Evolutionary conservation across 208 protist species (phyloP), one percentile per base, ranked within the genome.

Genomic region (Leishmania aethiopica): DNA sequence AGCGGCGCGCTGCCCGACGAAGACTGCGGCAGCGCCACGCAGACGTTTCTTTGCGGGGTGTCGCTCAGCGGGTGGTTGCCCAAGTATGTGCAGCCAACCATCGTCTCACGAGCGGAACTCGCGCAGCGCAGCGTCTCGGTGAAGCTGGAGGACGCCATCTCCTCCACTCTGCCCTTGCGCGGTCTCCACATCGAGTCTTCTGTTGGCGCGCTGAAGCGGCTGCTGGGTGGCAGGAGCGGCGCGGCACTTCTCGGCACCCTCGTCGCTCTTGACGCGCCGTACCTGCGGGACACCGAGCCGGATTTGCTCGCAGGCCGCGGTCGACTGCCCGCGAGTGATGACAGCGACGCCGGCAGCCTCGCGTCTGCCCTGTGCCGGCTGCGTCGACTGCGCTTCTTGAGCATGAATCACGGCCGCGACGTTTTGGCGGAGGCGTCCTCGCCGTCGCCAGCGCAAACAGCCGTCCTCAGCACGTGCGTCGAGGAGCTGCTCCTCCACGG

Each of bases 1-100:
- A n/a, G 66, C 66, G 66, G 49, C 19, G 37, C 37, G 40, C 37
- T 47, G 37, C 37, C 66, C 15, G 15, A 28, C 66, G 5, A 71
- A 74, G 45, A 45, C 45, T 45, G 25, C 45, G 28, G 10, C 69
- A 28, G 45, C 51, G 42, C 13, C 69, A 7, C 28, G 45, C 40
- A 74, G 69, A 32, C 42, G 7, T 40, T 32, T 35, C 71, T 85
- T 62, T 76, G 77, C 42, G 82, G 82, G 3, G 82, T 85, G 37
- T 85, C 82, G 19, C 77, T 85, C 72, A 53, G 70, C 40, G 82
- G 82, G 42, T 85, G 82, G 82, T 81, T 60, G 19, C 7, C 82
- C 25, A 59, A 42, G 25, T 81, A 81, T 47, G 72, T 85, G 25
- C 71, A 73, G n/a, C 60, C 72, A 2, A 49, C 72, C 19, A 57